Conservation (phyloP, 2,329 filamentous ascomycete genomes). For the Trichoderma asperellum region DNA sequence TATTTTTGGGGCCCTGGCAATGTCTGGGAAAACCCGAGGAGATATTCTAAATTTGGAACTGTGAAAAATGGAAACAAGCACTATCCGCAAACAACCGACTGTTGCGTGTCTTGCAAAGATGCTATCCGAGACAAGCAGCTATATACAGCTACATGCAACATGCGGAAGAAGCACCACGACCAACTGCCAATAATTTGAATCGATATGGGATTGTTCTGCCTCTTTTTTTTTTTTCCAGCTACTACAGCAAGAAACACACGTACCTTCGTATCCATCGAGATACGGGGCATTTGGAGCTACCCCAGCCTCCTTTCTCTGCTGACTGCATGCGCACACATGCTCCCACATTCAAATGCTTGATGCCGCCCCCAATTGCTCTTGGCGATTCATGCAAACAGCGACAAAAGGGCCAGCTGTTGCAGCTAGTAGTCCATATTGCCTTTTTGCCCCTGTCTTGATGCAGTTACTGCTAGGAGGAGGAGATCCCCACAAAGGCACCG, state of each 20-base stretch:
- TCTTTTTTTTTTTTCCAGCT: neutral
- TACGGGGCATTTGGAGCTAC: neutral
- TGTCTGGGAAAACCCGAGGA: neutral
- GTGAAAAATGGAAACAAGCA: neutral
- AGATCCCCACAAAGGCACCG: neutral
- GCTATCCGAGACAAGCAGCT: neutral
- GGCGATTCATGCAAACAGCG: conserved; percentile 8
- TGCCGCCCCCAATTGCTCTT: neutral
- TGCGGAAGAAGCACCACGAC: neutral
- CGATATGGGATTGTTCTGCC: neutral
- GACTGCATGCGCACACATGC: neutral
- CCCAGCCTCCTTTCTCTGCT: neutral
- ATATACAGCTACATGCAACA: too few relatives aligned
- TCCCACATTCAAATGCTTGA: neutral
- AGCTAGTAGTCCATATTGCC: neutral
- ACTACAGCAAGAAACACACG: neutral
- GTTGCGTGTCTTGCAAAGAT: neutral
- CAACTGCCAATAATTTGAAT: neutral
- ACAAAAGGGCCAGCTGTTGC: neutral
- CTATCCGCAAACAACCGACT: neutral
- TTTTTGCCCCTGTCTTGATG: neutral
- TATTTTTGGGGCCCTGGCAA: neutral
- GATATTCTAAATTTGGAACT: conserved; percentile 2
- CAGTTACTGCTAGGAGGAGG: neutral
- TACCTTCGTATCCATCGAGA: neutral